Evolutionary conservation across 2,329 filamentous ascomycete genomes (phyloP), one percentile per base, ranked within the genome.

Genomic region (Diaporthe citriasiana): DNA sequence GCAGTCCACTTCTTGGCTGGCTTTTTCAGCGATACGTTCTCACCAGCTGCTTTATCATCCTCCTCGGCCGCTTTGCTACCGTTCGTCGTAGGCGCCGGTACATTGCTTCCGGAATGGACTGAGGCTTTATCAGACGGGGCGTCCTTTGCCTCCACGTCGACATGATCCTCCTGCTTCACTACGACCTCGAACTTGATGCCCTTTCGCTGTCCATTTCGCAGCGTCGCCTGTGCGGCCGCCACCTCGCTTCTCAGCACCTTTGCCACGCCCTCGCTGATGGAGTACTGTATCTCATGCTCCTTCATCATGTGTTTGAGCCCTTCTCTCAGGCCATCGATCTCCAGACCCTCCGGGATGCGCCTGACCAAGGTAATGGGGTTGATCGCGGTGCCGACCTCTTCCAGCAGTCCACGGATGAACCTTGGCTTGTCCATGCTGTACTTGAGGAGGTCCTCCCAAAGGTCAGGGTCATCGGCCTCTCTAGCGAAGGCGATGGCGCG

Each of bases 361-460:
- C 94, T 89, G 8, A 99, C 94, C 4, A 99, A 90, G 22, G 93
- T 93, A 76, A 98, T 96, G 0, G 97, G 97, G 79, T 98, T 93
- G 79, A 99, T 97, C 1, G 95, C 91, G 0, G 95, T 98, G 47
- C 97, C 97, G 1, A 98, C 96, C 84, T 98, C 95, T 79, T 98
- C 95, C 0, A 99, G 90, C 4, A 99, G 86, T 0, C 94, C 95
- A 17, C 94, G 93, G 77, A 99, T 98, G 84, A 99, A 99, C 53
- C 91, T 91, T 0, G 97, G 97, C 80, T 98, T 98, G 84, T 98
- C 95, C 97, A 99, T 98, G 75, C 94, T 96, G 82, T 98, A 98
- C 78, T 96, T 92, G 8, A 99, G 89, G 10, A 99, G 88, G 79
- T 98, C 95, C 77, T 98, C 94, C 97, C 97, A 99, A 0, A 99